phyloP scores from a whole-genome alignment of 2,329 filamentous ascomycete species.

The Cercospora zeae-maydis region DNA sequence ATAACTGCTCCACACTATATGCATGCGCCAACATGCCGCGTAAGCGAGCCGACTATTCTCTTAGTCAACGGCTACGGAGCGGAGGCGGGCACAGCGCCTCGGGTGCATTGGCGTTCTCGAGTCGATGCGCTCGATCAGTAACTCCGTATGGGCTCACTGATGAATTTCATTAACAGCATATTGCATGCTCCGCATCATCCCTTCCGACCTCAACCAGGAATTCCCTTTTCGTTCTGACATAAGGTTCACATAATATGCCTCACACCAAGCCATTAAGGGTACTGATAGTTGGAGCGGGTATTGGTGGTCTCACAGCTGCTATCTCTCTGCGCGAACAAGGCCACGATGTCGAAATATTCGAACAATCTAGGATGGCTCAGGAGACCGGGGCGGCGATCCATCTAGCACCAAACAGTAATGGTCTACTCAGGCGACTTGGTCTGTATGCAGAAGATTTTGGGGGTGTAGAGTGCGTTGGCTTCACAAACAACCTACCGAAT shows the following conservation, averaged over 20 bases:
- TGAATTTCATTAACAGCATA: background rate
- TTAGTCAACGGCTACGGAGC: background rate
- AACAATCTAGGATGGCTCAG: slow-evolving; percentile 20
- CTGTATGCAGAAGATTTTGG: slow-evolving; percentile 26
- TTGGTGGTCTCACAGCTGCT: slow-evolving; percentile 4
- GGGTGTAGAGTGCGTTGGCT: slow-evolving; percentile 19
- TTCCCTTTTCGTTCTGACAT: background rate
- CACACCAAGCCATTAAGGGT: background rate
- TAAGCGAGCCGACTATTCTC: background rate
- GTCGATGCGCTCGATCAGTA: background rate
- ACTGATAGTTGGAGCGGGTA: background rate
- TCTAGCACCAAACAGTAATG: slow-evolving; percentile 58
- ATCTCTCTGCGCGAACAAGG: slow-evolving; percentile 6
- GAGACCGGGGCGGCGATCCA: slow-evolving; percentile 62
- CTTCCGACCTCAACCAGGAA: background rate
- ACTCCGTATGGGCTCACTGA: background rate
- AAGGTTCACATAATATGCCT: background rate
- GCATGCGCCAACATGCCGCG: background rate
- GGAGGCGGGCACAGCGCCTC: background rate
- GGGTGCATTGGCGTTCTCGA: background rate
- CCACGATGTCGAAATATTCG: slow-evolving; percentile 2
- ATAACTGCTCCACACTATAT: background rate
- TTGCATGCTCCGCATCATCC: background rate
- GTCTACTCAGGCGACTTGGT: slow-evolving; percentile 45
- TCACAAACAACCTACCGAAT: slow-evolving; percentile 19